A percentile compares a stretch with the other conserved stretches of the same genome.
Evolutionary conservation across 2,329 filamentous ascomycete genomes (phyloP).

Genomic region (Drechslerella stenobrocha): DNA sequence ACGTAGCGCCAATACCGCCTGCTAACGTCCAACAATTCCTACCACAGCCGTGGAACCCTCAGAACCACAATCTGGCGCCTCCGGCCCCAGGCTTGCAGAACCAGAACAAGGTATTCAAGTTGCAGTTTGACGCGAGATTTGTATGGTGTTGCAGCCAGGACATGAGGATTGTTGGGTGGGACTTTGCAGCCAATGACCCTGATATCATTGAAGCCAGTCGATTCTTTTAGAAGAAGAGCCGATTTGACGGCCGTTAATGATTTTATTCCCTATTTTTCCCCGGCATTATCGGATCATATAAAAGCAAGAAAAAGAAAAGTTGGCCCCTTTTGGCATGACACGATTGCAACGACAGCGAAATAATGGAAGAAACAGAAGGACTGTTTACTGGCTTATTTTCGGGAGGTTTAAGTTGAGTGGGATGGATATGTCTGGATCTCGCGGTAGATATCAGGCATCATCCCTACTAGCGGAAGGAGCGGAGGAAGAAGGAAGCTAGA

Average conservation of each 20-base stretch:
- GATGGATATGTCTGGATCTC: too few species aligned
- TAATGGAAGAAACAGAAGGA: neutral
- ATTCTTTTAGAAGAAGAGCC: conserved; percentile 66
- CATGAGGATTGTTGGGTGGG: conserved; percentile 91
- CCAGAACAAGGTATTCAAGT: conserved; percentile 76
- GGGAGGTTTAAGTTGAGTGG: neutral
- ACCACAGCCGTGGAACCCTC: conserved; percentile 51
- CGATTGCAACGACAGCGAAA: conserved; percentile 2
- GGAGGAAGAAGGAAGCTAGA: neutral
- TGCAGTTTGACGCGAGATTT: conserved; percentile 90
- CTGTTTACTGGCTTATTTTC: neutral
- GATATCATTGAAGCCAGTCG: conserved; percentile 75
- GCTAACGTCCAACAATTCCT: conserved; percentile 48
- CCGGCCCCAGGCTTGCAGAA: conserved; percentile 24
- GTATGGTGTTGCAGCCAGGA: conserved; percentile 96
- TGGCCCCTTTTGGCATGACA: neutral
- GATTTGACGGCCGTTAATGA: conserved; percentile 16
- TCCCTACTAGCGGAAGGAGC: neutral
- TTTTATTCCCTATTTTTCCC: neutral
- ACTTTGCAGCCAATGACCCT: conserved; percentile 85
- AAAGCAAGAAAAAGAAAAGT: conserved; percentile 6
- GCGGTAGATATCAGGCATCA: neutral
- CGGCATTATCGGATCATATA: too few species aligned
- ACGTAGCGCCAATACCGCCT: conserved; percentile 35
- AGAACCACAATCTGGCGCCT: conserved; percentile 38